phyloP scores from a whole-genome alignment of 441 rosid genomes.

The Syzygium syzygioides region DNA sequence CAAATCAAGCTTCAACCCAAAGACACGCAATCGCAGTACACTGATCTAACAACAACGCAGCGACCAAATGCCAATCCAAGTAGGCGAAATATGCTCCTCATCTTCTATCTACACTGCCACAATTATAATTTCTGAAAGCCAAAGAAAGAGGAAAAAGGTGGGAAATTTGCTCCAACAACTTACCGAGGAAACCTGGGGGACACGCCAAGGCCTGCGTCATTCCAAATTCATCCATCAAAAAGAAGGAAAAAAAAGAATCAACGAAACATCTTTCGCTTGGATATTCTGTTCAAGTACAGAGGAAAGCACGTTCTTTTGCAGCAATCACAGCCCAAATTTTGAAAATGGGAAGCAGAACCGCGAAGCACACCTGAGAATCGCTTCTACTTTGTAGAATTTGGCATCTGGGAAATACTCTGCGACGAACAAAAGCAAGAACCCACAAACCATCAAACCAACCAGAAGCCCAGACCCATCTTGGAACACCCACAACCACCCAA shows the following conservation, averaged over 20 bases:
- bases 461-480: background rate
- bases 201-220: constrained; percentile 73
- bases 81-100: background rate
- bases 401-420: constrained; percentile 66
- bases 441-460: background rate
- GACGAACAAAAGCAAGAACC: constrained; percentile 1
- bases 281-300: background rate
- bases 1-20: background rate
- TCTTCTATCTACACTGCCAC: background rate
- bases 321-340: background rate
- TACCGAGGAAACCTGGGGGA: constrained; percentile 86
- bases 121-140: constrained; percentile 18
- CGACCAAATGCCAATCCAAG: background rate
- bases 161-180: constrained; percentile 15
- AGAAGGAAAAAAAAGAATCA: background rate
- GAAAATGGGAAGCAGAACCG: background rate
- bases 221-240: constrained; percentile 20
- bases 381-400: constrained; percentile 85
- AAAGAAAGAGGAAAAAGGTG: constrained; percentile 20
- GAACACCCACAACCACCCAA: background rate
- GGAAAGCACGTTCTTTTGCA: background rate
- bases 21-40: background rate
- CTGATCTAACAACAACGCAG: background rate
- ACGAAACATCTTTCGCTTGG: background rate
- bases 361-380: constrained; percentile 59